Evolutionary conservation across 2,329 filamentous ascomycete genomes (phyloP).

Genomic region (Fusarium torreyae): DNA sequence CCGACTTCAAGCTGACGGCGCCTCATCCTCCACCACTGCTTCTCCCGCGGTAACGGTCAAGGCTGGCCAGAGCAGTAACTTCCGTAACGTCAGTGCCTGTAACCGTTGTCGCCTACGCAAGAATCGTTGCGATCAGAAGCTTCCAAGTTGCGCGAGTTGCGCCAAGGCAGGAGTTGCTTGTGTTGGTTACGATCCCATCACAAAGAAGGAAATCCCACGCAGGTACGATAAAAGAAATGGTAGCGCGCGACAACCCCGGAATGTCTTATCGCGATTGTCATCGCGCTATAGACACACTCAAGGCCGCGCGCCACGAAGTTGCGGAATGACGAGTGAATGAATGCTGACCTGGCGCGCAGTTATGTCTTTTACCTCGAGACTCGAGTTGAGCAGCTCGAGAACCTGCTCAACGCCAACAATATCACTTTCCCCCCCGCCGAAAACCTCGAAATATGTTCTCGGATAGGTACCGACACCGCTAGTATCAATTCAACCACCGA

Average conservation of each 20-base stretch:
- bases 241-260: conserved; percentile 22
- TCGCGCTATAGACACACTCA: neutral
- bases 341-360: conserved; percentile 60
- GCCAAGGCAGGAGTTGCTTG: conserved; percentile 94
- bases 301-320: neutral
- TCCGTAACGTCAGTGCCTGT: conserved; percentile 93
- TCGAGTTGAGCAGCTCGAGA: conserved; percentile 86
- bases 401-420: conserved; percentile 76
- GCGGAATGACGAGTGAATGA: neutral
- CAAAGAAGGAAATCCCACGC: conserved; percentile 93
- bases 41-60: conserved; percentile 55
- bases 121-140: conserved; percentile 93
- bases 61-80: conserved; percentile 74
- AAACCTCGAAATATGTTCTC: conserved; percentile 75
- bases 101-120: conserved; percentile 93
- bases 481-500: conserved; percentile 54
- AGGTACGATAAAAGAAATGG: conserved; percentile 72
- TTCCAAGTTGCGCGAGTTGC: conserved; percentile 92
- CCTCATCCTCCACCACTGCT: conserved; percentile 49
- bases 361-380: conserved; percentile 97
- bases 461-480: conserved; percentile 58
- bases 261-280: neutral
- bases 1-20: conserved; percentile 51
- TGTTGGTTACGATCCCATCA: conserved; percentile 96
- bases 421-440: conserved; percentile 81